Evolutionary conservation across 768 basidiomycete genomes (phyloP), one percentile per base, ranked within the genome.

Genomic region (Leccinum incarnatum): DNA sequence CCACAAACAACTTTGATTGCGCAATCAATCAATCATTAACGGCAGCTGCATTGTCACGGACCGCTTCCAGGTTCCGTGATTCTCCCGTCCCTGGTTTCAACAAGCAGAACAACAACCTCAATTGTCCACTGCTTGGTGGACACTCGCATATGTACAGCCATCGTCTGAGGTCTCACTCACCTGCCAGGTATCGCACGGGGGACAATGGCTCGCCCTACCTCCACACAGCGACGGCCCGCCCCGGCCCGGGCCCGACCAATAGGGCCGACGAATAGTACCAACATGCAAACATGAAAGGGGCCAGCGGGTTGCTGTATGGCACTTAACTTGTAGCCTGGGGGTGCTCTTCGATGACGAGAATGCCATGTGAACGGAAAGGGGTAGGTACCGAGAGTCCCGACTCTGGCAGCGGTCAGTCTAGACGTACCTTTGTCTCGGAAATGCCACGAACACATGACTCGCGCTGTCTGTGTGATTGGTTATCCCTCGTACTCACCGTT

Each of bases 1-100:
- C 72, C 65, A 73, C 65, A 74, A 29, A 45, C 27, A 49, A 65
- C 53, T 51, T 69, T 61, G 49, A 60, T 59, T 61, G 62, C 61
- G 65, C 71, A 72, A 72, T 72, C 71, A 64, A 65, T 61, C 62
- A 69, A 32, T 51, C 9, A 12, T 36, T 12, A 32, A 63, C 54
- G 36, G 12, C 51, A 45, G 1, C 25, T n/a, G 27, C 51, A 32
- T 55, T 62, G 45, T 46, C 12, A 5, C 27, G 27, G 27, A 29
- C 12, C 17, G 5, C 36, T 23, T 21, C 51, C 10, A 12, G 46
- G 10, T 21, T 15, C 7, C 25, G 51, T 19, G n/a, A 30, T 60
- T 30, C 23, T 34, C 21, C n/a, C 11, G 21, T 17, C 5, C 51
- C 36, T 54, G 47, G 61, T 60, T 27, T 48, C 27, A 29, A 30